Evolutionary conservation across 1,284 basidiomycete species (phyloP).

Genomic region (Moesziomyces globuligerus): DNA sequence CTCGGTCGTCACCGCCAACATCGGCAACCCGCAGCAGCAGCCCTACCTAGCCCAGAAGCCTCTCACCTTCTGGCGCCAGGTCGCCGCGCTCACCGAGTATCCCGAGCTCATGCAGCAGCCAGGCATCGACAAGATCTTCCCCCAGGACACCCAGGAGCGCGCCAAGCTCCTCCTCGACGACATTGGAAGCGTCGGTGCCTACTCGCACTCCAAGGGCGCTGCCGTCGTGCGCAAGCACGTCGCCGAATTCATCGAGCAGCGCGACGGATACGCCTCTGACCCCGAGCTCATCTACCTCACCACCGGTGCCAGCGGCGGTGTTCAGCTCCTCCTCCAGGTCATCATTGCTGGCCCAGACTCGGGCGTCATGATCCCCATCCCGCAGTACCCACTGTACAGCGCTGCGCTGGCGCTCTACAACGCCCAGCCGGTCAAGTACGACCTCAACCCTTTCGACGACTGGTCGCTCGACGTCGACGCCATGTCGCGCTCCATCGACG

Average conservation of each 20-base stretch:
- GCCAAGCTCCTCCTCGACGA: slow-evolving; percentile 83
- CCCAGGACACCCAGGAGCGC: slow-evolving; percentile 83
- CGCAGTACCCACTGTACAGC: slow-evolving; percentile 97
- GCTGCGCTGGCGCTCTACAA: slow-evolving; percentile 87
- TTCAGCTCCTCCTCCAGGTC: slow-evolving; percentile 85
- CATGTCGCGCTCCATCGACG: slow-evolving; percentile 77
- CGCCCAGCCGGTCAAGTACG: slow-evolving; percentile 86
- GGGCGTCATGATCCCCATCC: slow-evolving; percentile 93
- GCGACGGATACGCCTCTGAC: slow-evolving; percentile 75
- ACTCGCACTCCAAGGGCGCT: slow-evolving; percentile 94
- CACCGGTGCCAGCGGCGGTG: slow-evolving; percentile 89
- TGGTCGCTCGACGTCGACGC: slow-evolving; percentile 86
- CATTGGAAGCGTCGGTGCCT: slow-evolving; percentile 93
- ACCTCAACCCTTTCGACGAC: slow-evolving; percentile 81
- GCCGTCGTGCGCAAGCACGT: slow-evolving; percentile 87
- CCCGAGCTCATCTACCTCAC: slow-evolving; percentile 92
- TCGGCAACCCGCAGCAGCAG: slow-evolving; percentile 97
- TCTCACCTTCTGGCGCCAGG: slow-evolving; percentile 91
- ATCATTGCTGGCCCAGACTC: slow-evolving; percentile 75
- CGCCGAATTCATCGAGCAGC: slow-evolving; percentile 81
- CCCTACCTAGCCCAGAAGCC: slow-evolving; percentile 87
- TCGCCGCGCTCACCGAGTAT: slow-evolving; percentile 90
- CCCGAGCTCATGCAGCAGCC: slow-evolving; percentile 84
- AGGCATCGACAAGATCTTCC: slow-evolving; percentile 75
- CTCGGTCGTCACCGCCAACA: slow-evolving; percentile 92